Base-by-base conservation (phyloP, 2,329 filamentous ascomycete genomes). In the Botrytis fabae region DNA sequence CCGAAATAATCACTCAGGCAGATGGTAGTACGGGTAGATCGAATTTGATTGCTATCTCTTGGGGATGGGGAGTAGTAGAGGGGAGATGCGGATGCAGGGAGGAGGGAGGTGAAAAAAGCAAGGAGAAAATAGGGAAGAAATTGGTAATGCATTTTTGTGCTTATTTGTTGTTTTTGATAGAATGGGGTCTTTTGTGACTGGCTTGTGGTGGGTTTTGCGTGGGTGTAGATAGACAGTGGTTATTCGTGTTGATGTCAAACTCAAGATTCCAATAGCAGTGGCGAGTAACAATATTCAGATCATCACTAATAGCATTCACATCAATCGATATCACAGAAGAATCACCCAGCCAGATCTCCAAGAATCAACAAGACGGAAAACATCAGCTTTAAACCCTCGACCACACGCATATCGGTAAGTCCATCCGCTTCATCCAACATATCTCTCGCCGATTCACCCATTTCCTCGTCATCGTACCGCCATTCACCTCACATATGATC, bases 1-100 rank as follows among this genome's bases (percentile, higher is more conserved):
- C 71, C 71, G 25, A 68, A 61, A 69, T 46, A 42, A 54, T 42
- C 60, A 77, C 40, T 74, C 51, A 69, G 60, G 71, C 68, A 70
- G 59, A 70, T 66, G 16, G 64, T 74, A 25, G 74, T 72, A 20
- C 22, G 25, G 3, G 66, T 54, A 46, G 59, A 68, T 61, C 20
- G 51, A 6, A 25, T 59, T 25, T 28, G 51, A 12, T 18, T 28
- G 4, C 5, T 8, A 2, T 65, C 62, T 32, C 40, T 42, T 10
- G n/a, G 22, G 9, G 40, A 25, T 12, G 9, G 14, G 12, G 40
- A 2, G 51, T 57, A 28, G 51, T 57, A 54, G 51, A 54, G 51
- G 6, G 51, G 51, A 54, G 25, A 54, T 16, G 51, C 51, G 7
- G 18, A 28, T 20, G 16, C 9, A 18, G 40, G 42, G 16, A 42